Conservation (phyloP, 148 eudicot genomes). For the Simmondsia chinensis region DNA sequence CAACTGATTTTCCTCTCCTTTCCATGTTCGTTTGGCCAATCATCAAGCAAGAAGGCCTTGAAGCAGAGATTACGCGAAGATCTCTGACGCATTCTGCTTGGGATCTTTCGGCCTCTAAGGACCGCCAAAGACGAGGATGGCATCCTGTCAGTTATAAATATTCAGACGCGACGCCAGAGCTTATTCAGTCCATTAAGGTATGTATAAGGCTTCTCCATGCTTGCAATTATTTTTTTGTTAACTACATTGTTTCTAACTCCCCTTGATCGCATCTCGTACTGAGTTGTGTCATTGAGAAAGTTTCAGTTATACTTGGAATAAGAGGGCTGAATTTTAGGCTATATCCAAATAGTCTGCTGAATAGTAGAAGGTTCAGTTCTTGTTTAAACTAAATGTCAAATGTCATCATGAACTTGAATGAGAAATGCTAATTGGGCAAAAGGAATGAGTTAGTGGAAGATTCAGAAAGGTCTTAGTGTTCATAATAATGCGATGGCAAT, state of each 20-base stretch:
- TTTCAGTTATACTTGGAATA: no score
- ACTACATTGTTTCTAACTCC: background rate
- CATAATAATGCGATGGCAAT: no score
- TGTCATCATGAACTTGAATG: no score
- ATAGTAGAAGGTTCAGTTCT: no score
- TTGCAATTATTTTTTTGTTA: background rate
- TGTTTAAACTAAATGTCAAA: no score
- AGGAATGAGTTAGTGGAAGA: no score
- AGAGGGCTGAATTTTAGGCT: no score
- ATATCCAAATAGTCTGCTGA: no score
- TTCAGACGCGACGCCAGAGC: slow-evolving; percentile 69
- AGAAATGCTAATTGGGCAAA: no score
- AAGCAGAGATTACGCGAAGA: slow-evolving; percentile 73
- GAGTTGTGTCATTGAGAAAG: no score
- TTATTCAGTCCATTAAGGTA: slow-evolving; percentile 86
- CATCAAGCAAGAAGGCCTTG: slow-evolving; percentile 72
- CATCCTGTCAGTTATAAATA: slow-evolving; percentile 84
- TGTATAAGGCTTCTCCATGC: slow-evolving; percentile 6
- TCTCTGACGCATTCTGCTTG: slow-evolving; percentile 77
- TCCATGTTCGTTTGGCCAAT: background rate
- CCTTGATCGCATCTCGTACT: background rate
- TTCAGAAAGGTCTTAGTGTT: no score
- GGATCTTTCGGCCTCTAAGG: slow-evolving; percentile 64
- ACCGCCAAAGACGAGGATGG: slow-evolving; percentile 81
- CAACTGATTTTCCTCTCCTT: no score